Percentiles rank a stretch among this genome's conserved stretches.
phyloP scores from a whole-genome alignment of 164 flowering plant species.

The Berberis thunbergii region DNA sequence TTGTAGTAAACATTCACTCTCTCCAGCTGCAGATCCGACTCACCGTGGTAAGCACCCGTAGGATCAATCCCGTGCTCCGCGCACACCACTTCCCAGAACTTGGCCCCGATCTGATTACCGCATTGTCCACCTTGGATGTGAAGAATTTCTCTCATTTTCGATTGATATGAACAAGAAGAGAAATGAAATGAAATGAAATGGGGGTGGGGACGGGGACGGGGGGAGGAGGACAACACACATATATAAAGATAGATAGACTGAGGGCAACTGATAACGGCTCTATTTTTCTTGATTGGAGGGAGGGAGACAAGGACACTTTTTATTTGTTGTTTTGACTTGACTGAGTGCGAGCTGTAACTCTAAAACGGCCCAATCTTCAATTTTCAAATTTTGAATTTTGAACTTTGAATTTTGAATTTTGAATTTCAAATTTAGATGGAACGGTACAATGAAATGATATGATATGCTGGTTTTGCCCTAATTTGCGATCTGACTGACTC shows the following conservation, averaged over 20 bases:
- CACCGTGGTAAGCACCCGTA: conserved; percentile 47
- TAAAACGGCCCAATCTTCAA: not conserved
- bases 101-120: conserved; percentile 68
- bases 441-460: not conserved
- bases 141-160: conserved; percentile 51
- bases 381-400: conserved; percentile 4
- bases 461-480: too few species aligned
- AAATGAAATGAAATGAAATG: not conserved
- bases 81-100: conserved; percentile 66
- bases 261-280: too few species aligned
- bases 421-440: conserved; percentile 4
- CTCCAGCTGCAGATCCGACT: conserved; percentile 51
- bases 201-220: not conserved
- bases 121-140: conserved; percentile 75
- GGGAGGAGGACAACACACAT: not conserved
- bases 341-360: conserved; percentile 2
- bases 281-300: not conserved
- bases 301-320: conserved; percentile 2
- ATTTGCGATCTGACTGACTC: too few species aligned
- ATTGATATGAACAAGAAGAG: not conserved
- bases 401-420: too few species aligned
- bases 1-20: conserved; percentile 61
- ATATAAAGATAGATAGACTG: too few species aligned
- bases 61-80: conserved; percentile 58
- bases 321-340: not conserved